Conservation (phyloP, 371 early-diverging fungal species). For the Mortierella sp. region DNA sequence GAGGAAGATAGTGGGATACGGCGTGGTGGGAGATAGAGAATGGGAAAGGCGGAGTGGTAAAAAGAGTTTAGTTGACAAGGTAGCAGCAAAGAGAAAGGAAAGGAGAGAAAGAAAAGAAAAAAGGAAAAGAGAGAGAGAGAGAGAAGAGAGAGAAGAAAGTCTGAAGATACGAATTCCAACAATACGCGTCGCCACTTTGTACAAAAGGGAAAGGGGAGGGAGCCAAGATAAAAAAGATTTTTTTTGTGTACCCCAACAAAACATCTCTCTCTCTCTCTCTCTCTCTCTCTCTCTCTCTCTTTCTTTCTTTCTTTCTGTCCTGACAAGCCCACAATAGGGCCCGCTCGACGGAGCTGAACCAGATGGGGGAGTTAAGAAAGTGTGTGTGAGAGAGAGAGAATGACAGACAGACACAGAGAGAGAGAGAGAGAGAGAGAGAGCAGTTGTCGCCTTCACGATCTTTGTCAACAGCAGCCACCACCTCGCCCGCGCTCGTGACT, state of each 20-base stretch:
- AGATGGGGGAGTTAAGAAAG: background rate
- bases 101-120: conserved; percentile 1
- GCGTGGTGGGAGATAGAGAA: background rate
- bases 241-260: background rate
- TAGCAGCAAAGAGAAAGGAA: background rate
- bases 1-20: background rate
- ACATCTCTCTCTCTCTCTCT: background rate
- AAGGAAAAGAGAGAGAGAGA: background rate
- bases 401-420: background rate
- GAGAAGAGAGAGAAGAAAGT: background rate
- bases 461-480: too few species aligned
- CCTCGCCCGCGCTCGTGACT: too few species aligned
- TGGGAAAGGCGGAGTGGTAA: too few species aligned
- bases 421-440: background rate
- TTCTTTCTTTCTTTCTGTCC: background rate
- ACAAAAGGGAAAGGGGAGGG: too few species aligned
- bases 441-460: background rate
- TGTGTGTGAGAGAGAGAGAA: background rate
- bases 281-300: background rate
- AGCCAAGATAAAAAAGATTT: conserved; percentile 3
- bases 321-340: background rate
- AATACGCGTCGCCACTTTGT: background rate
- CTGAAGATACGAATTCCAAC: background rate
- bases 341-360: too few species aligned
- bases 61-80: too few species aligned